phyloP scores from a whole-genome alignment of 2,329 filamentous ascomycete species.

The Beauveria caledonica region DNA sequence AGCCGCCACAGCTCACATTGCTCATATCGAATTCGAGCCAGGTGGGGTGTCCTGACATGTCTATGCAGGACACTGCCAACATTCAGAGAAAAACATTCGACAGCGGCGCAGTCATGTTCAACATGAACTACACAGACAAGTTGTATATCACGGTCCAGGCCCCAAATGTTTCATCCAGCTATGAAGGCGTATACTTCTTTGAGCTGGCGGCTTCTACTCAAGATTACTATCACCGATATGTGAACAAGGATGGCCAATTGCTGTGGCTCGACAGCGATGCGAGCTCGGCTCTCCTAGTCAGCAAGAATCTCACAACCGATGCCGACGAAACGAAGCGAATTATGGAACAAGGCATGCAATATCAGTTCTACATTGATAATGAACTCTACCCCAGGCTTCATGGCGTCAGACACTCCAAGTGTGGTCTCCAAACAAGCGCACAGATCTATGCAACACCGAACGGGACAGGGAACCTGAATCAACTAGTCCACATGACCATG shows the following conservation, averaged over 20 bases:
- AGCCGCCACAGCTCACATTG: constrained; percentile 65
- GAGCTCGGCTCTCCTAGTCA: constrained; percentile 68
- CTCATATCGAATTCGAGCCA: constrained; percentile 57
- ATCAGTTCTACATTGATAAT: constrained; percentile 69
- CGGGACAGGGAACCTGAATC: constrained; percentile 40
- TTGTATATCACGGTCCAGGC: constrained; percentile 73
- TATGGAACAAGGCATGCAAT: constrained; percentile 50
- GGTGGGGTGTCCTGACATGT: constrained; percentile 21
- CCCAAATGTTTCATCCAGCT: constrained; percentile 51
- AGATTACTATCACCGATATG: constrained; percentile 61
- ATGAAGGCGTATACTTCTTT: constrained; percentile 65
- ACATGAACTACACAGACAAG: constrained; percentile 52
- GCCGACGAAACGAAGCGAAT: constrained; percentile 45
- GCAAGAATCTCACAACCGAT: constrained; percentile 59
- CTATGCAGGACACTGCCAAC: constrained; percentile 15
- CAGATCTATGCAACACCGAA: constrained; percentile 46
- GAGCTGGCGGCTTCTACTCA: constrained; percentile 79
- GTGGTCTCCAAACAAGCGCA: constrained; percentile 62
- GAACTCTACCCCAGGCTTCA: constrained; percentile 48
- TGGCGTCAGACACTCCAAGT: constrained; percentile 73
- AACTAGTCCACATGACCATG: constrained; percentile 52
- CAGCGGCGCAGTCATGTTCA: constrained; percentile 62
- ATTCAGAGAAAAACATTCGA: constrained; percentile 40
- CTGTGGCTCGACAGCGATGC: constrained; percentile 81
- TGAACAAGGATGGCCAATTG: constrained; percentile 36